These are phyloP conservation scores for Rutstroemia sp. DNA, from an alignment of 2,329 filamentous ascomycete genomes.

Conservation along the genomic window DNA sequence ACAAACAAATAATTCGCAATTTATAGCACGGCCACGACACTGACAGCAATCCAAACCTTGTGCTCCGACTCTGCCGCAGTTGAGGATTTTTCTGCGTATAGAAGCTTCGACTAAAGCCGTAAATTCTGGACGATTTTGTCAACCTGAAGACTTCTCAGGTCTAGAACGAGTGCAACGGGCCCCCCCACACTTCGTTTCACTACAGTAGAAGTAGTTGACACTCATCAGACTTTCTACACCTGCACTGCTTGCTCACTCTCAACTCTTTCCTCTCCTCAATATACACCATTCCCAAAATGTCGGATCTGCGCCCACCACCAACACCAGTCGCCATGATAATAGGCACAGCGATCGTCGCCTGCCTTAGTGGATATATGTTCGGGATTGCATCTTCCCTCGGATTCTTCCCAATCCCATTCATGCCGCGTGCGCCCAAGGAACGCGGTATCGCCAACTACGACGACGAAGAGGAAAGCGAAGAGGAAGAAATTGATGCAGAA, in stretches of 20 bases:
- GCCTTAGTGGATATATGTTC: slow-evolving; percentile 72
- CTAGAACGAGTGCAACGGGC: too few relatives aligned
- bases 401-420: slow-evolving; percentile 53
- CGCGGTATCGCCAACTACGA: slow-evolving; percentile 43
- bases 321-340: slow-evolving; percentile 49
- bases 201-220: too few relatives aligned
- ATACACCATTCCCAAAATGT: slow-evolving; percentile 14
- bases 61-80: too few relatives aligned
- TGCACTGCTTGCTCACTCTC: background rate
- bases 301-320: slow-evolving; percentile 23
- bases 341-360: slow-evolving; percentile 65
- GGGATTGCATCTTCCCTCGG: slow-evolving; percentile 67
- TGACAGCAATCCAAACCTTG: too few relatives aligned
- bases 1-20: too few relatives aligned
- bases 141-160: too few relatives aligned
- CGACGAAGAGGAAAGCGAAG: slow-evolving; percentile 61
- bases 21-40: too few relatives aligned
- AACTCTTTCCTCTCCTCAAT: too few relatives aligned
- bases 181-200: too few relatives aligned
- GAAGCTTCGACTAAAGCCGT: too few relatives aligned
- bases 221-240: background rate
- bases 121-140: too few relatives aligned
- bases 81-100: too few relatives aligned
- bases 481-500: slow-evolving; percentile 55
- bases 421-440: slow-evolving; percentile 31